phyloP scores from a whole-genome alignment of 495 filamentous ascomycete species.

The Filosporella fistucella region DNA sequence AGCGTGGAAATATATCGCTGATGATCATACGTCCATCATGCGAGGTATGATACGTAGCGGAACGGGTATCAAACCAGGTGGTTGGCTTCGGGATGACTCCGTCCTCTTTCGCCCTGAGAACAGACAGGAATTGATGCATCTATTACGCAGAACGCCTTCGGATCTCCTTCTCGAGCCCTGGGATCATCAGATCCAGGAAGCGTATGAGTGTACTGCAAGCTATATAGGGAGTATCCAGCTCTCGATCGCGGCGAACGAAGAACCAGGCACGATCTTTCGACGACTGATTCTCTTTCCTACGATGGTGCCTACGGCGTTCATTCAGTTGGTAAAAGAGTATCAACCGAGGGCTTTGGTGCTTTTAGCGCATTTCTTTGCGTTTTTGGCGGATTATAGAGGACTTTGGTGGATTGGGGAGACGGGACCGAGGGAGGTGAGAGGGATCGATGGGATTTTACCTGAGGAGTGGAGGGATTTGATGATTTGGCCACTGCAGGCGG shows the following conservation, averaged over 20 bases:
- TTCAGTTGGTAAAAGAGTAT: conserved; percentile 28
- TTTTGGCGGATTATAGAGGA: conserved; percentile 25
- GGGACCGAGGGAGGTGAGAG: conserved; percentile 30
- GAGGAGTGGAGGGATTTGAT: conserved; percentile 33
- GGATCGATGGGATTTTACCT: conserved; percentile 31
- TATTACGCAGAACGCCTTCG: conserved; percentile 19
- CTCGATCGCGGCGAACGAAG: conserved; percentile 23
- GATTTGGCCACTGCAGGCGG: too few species aligned
- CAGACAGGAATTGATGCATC: conserved; percentile 17
- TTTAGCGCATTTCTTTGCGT: conserved; percentile 36
- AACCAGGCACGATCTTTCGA: conserved; percentile 22
- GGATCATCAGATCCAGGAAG: conserved; percentile 23
- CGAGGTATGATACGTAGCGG: conserved; percentile 13
- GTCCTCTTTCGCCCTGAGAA: conserved; percentile 19
- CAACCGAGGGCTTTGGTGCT: conserved; percentile 34
- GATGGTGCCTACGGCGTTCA: conserved; percentile 27
- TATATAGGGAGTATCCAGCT: conserved; percentile 32
- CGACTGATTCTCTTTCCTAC: conserved; percentile 35
- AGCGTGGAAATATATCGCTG: conserved; percentile 20
- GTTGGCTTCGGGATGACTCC: conserved; percentile 12
- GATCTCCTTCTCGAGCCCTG: conserved; percentile 24
- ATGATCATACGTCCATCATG: conserved; percentile 14
- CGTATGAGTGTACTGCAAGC: conserved; percentile 30
- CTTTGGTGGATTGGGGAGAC: conserved; percentile 38
- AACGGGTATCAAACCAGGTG: conserved; percentile 3